Evolutionary conservation across 108 stramenopile genomes (phyloP), one percentile per base, ranked within the genome.

Genomic region (Conticribra weissflogii): DNA sequence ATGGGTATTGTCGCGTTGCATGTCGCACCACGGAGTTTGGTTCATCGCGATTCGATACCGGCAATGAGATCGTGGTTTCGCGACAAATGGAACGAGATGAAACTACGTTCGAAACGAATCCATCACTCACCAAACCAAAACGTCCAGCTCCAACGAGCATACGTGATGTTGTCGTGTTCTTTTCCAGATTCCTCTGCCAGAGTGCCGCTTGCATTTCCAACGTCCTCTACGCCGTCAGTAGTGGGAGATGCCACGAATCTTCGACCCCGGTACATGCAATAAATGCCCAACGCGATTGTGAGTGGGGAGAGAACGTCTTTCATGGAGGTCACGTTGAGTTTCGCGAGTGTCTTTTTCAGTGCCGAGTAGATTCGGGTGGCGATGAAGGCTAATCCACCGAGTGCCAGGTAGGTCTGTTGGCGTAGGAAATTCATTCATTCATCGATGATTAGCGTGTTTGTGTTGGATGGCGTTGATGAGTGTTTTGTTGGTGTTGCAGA

Each of bases 211-310:
- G 12, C 36, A 41, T 41, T 41, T 28, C 46, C 66, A 24, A 16
- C 62, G 36, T 22, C n/a, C n/a, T n/a, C n/a, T n/a, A n/a, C 59
- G 17, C 29, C 23, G 66, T 33, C 3, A 46, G 15, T 32, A 32
- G 31, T 27, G 25, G 56, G n/a, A 3, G 8, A 15, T 1, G 58
- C 49, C 3, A 54, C 31, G 44, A 67, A 62, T 55, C 74, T 44
- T 63, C 81, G 52, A 51, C 81, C 83, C 4, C 74, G 68, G 65
- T 87, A 83, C 90, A 94, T 91, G 61, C 82, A 65, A 49, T 83
- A 51, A n/a, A 94, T 55, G n/a, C 93, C 93, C 28, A 66, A 32
- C 0, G 74, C 85, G 54, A 91, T 86, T 24, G 82, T 25, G n/a
- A 88, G 59, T 12, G 90, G 92, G 0, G 88, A 82, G 28, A 81